phyloP scores from a whole-genome alignment of 331 rosid species.

The Erythrophleum ivorense region DNA sequence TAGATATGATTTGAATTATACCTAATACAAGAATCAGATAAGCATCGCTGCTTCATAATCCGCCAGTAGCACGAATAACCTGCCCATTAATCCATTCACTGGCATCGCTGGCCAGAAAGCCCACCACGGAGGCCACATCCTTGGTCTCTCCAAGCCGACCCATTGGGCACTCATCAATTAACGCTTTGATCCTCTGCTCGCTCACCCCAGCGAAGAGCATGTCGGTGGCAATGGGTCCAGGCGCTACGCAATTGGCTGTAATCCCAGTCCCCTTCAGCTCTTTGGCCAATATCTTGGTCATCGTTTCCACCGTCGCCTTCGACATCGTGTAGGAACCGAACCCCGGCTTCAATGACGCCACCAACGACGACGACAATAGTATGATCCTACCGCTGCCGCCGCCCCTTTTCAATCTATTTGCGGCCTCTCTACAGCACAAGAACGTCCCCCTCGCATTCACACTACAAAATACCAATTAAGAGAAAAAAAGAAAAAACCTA shows the following conservation, averaged over 20 bases:
- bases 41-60: neutral
- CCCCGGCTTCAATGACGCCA: too few species aligned
- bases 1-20: too few species aligned
- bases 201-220: constrained; percentile 24
- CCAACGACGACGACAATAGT: too few species aligned
- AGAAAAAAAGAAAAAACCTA: too few species aligned
- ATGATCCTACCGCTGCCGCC: too few species aligned
- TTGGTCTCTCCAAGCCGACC: constrained; percentile 40
- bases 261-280: constrained; percentile 44
- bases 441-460: too few species aligned
- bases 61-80: neutral
- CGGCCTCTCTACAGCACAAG: too few species aligned
- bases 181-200: constrained; percentile 21
- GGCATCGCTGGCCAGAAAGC: neutral
- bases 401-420: too few species aligned
- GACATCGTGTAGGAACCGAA: constrained; percentile 25
- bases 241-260: constrained; percentile 43
- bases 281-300: constrained; percentile 40
- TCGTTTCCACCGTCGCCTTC: constrained; percentile 41
- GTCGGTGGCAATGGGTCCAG: constrained; percentile 41
- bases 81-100: neutral
- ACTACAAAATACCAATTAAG: too few species aligned
- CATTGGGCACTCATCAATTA: constrained; percentile 20
- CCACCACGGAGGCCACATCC: constrained; percentile 11
- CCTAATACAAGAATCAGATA: too few species aligned